These are phyloP conservation scores for Cinnamomum chago DNA, from an alignment of 164 flowering plant species.

Conservation along the genomic window DNA sequence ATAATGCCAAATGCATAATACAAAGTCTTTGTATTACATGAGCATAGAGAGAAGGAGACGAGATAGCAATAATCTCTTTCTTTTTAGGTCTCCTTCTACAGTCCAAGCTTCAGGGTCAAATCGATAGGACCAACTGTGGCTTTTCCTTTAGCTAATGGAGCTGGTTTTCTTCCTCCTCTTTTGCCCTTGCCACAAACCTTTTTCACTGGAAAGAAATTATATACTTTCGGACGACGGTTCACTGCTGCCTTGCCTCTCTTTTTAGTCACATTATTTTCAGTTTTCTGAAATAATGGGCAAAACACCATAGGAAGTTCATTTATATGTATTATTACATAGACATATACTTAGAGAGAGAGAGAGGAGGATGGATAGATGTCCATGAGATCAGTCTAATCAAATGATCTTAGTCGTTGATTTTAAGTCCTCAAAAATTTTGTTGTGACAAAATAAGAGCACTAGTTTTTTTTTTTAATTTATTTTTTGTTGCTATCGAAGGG, in stretches of 20 bases:
- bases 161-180: conserved; percentile 6
- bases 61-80: too few relatives aligned
- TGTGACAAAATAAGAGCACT: too few relatives aligned
- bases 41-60: too few relatives aligned
- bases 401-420: too few relatives aligned
- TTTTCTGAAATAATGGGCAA: conserved; percentile 7
- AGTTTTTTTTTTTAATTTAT: too few relatives aligned
- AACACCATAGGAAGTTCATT: too few relatives aligned
- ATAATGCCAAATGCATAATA: too few relatives aligned
- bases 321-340: background rate
- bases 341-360: background rate
- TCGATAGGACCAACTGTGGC: conserved; percentile 12
- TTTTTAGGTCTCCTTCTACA: too few relatives aligned
- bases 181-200: background rate
- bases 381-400: background rate
- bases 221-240: conserved; percentile 13
- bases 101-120: conserved; percentile 27
- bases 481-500: too few relatives aligned
- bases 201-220: conserved; percentile 23
- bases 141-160: background rate
- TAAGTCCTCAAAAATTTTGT: too few relatives aligned
- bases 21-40: too few relatives aligned
- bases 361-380: background rate
- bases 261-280: conserved; percentile 12
- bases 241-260: conserved; percentile 14